phyloP scores from a whole-genome alignment of 2,329 filamentous ascomycete genomes.

The Metarhizium sp. region DNA sequence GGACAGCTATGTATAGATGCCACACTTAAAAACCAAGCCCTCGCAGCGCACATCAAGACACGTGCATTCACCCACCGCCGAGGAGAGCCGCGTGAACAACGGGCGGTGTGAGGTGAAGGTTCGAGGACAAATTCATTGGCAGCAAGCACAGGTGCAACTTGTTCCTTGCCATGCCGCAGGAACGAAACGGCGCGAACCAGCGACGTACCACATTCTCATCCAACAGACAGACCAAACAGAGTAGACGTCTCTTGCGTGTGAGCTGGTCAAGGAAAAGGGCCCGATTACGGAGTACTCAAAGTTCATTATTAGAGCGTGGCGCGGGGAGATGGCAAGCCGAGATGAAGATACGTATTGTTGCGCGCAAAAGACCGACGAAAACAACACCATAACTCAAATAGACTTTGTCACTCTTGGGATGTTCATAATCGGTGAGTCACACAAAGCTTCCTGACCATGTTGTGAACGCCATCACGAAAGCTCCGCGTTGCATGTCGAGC shows the following conservation, averaged over 20 bases:
- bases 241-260: too few species aligned
- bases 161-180: not conserved
- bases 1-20: too few species aligned
- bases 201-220: not conserved
- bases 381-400: conserved; percentile 16
- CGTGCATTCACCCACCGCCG: too few species aligned
- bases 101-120: not conserved
- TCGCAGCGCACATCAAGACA: too few species aligned
- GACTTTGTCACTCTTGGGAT: conserved; percentile 65
- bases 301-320: not conserved
- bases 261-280: not conserved
- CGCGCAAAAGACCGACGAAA: not conserved
- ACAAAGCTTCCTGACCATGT: not conserved
- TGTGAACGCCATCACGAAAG: not conserved
- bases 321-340: not conserved
- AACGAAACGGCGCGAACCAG: not conserved
- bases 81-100: too few species aligned
- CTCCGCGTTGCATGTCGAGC: not conserved
- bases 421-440: conserved; percentile 58
- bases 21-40: too few species aligned
- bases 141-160: not conserved
- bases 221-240: not conserved
- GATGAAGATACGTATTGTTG: not conserved
- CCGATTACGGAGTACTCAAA: not conserved
- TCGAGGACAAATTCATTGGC: not conserved